Evolutionary conservation across 2,329 filamentous ascomycete species (phyloP).

Genomic region (Cladosporium sp.): DNA sequence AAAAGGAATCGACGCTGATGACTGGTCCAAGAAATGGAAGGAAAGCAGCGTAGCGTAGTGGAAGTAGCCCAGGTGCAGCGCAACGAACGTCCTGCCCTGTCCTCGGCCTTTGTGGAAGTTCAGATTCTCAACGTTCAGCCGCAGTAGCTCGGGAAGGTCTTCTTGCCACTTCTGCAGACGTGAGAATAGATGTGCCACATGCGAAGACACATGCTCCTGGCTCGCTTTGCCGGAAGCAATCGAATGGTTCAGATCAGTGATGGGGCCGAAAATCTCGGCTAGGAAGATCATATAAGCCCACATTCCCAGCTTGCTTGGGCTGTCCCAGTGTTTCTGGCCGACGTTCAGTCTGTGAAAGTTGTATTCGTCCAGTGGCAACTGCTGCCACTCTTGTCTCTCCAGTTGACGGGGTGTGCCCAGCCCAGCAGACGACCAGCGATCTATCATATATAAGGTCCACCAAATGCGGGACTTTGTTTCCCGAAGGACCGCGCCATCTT

Average conservation of each 20-base stretch:
- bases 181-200: not conserved
- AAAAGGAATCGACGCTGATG: constrained; percentile 25
- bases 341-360: constrained; percentile 36
- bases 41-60: constrained; percentile 52
- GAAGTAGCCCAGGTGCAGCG: constrained; percentile 52
- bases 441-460: constrained; percentile 48
- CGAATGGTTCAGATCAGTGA: constrained; percentile 44
- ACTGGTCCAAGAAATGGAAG: constrained; percentile 49
- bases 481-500: constrained; percentile 35
- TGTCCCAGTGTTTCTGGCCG: constrained; percentile 24
- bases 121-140: constrained; percentile 38
- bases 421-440: constrained; percentile 45
- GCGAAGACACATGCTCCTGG: not conserved
- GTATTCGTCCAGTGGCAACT: constrained; percentile 43
- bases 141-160: not conserved
- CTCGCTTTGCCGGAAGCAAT: constrained; percentile 31
- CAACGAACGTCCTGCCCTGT: constrained; percentile 48
- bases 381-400: constrained; percentile 24
- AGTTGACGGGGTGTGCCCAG: constrained; percentile 41
- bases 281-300: constrained; percentile 47
- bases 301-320: constrained; percentile 35
- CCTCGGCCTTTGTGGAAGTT: constrained; percentile 41
- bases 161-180: constrained; percentile 13
- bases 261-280: constrained; percentile 43
- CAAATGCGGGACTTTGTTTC: constrained; percentile 43